These are phyloP conservation scores for Cinchona pubescens DNA, from an alignment of 257 asterid species.

Conservation along the genomic window DNA sequence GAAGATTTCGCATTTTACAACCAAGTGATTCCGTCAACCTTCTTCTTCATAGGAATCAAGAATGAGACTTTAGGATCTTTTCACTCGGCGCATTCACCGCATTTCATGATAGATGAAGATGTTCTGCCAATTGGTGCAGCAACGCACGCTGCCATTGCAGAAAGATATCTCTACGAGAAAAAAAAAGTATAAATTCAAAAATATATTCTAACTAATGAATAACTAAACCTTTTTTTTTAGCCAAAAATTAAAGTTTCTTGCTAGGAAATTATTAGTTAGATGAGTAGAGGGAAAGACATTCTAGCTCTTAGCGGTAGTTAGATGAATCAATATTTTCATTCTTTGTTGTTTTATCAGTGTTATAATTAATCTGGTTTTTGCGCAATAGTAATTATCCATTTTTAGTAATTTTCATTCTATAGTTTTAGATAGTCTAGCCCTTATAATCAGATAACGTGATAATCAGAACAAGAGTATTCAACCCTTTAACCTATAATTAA, in stretches of 20 bases:
- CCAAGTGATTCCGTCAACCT: constrained; percentile 72
- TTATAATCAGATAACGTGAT: background rate
- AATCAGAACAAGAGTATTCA: background rate
- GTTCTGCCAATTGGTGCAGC: constrained; percentile 85
- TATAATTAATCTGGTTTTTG: background rate
- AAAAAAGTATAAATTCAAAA: background rate
- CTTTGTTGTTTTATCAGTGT: background rate
- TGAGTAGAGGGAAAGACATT: background rate
- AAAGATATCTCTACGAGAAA: constrained; percentile 61
- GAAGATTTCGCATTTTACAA: constrained; percentile 94
- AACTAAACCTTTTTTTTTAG: background rate
- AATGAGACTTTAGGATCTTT: constrained; percentile 65
- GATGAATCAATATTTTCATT: constrained; percentile 9
- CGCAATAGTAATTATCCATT: background rate
- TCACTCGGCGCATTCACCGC: constrained; percentile 71
- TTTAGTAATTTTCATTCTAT: background rate
- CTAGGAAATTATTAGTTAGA: background rate
- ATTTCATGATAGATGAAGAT: constrained; percentile 80
- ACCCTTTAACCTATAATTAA: too few relatives aligned
- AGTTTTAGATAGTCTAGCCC: background rate
- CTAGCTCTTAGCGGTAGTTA: background rate
- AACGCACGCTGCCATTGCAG: constrained; percentile 86
- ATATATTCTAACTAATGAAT: background rate
- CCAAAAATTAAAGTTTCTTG: background rate
- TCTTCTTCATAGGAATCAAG: constrained; percentile 72